Evolutionary conservation across 2,329 filamentous ascomycete genomes (phyloP).

Genomic region (Aspergillus cejpii): DNA sequence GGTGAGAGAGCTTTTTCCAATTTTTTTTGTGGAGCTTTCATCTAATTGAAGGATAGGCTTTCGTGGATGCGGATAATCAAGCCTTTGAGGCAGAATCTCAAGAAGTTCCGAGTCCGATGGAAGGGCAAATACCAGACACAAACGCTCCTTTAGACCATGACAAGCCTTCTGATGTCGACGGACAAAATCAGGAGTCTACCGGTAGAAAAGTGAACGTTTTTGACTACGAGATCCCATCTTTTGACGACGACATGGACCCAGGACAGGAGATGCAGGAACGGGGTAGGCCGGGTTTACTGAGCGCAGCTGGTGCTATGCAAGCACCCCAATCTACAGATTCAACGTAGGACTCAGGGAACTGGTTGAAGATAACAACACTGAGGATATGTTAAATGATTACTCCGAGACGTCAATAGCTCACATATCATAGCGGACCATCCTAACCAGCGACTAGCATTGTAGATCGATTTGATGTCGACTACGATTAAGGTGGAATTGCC

Average conservation of each 20-base stretch:
- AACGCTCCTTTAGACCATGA: not conserved
- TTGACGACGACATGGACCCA: constrained; percentile 26
- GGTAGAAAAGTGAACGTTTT: constrained; percentile 31
- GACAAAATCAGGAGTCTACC: constrained; percentile 5
- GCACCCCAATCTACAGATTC: constrained; percentile 7
- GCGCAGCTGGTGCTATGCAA: constrained; percentile 8
- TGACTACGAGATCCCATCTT: constrained; percentile 35
- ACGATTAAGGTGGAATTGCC: constrained; percentile 23
- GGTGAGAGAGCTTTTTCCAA: constrained; percentile 22
- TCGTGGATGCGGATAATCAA: constrained; percentile 47
- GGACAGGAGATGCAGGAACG: constrained; percentile 40
- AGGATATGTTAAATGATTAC: no score
- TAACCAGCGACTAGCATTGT: no score
- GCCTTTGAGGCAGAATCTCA: constrained; percentile 35
- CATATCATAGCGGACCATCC: not conserved
- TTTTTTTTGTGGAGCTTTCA: not conserved
- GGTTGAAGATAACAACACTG: not conserved
- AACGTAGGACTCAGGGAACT: not conserved
- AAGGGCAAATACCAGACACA: constrained; percentile 3
- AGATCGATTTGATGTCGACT: not conserved
- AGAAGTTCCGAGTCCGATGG: constrained; percentile 13
- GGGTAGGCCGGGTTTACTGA: constrained; percentile 20
- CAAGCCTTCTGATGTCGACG: not conserved
- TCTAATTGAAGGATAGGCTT: constrained; percentile 29
- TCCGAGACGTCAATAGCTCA: not conserved